These are phyloP conservation scores for Cladobotryum protrusum DNA, from an alignment of 2,329 filamentous ascomycete species.

Conservation along the genomic window DNA sequence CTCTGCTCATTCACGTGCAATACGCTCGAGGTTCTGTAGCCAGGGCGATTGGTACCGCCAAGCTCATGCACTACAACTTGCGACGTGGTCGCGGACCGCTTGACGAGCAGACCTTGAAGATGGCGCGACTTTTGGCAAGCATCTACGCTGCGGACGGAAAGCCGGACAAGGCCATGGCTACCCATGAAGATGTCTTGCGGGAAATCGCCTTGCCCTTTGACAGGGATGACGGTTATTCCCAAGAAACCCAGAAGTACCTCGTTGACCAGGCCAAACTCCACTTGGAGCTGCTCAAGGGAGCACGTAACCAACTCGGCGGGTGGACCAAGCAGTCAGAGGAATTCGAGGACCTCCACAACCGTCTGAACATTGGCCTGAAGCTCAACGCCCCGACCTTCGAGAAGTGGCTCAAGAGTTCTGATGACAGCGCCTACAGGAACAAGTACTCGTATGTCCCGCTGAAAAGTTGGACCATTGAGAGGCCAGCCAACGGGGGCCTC, in stretches of 20 bases:
- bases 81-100: conserved; percentile 20
- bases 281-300: not conserved
- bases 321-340: not conserved
- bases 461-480: not conserved
- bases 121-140: conserved; percentile 19
- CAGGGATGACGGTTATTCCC: not conserved
- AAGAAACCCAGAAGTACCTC: not conserved
- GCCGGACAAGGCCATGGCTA: not conserved
- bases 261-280: not conserved
- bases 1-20: not conserved
- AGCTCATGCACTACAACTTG: conserved; percentile 22
- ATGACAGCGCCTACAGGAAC: not conserved
- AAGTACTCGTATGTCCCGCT: not conserved
- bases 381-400: not conserved
- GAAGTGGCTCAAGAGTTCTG: not conserved
- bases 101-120: conserved; percentile 19
- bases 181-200: not conserved
- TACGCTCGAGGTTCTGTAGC: conserved; percentile 10
- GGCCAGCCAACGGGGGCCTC: not conserved
- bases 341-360: not conserved
- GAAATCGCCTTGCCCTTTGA: not conserved
- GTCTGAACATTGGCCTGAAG: not conserved
- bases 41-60: conserved; percentile 18
- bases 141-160: conserved; percentile 10
- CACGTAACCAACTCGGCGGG: not conserved